Conservation (phyloP, 257 asterid species). For the Perilla frutescens region DNA sequence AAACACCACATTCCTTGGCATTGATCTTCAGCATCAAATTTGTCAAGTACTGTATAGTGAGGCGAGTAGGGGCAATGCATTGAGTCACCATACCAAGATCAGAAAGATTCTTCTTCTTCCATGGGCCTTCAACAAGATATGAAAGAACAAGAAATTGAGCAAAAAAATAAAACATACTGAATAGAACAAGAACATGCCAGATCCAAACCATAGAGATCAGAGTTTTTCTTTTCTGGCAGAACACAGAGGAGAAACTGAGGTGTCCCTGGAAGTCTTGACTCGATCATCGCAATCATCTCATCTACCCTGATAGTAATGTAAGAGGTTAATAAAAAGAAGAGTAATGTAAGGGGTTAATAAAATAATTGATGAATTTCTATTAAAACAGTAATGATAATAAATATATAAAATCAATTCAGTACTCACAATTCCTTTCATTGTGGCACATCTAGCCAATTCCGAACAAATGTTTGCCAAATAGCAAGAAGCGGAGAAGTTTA, state of each 20-base stretch:
- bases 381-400: neutral
- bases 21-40: conserved; percentile 68
- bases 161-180: neutral
- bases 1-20: conserved; percentile 58
- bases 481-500: conserved; percentile 69
- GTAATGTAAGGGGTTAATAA: neutral
- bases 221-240: conserved; percentile 68
- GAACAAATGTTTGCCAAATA: conserved; percentile 37
- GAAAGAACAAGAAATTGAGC: conserved; percentile 1
- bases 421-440: conserved; percentile 76
- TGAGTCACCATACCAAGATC: conserved; percentile 67
- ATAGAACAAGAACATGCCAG: neutral
- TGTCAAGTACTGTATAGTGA: conserved; percentile 75
- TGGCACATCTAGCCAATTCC: conserved; percentile 50
- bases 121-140: conserved; percentile 61
- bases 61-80: conserved; percentile 62
- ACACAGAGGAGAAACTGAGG: conserved; percentile 69
- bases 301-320: conserved; percentile 53
- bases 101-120: conserved; percentile 67
- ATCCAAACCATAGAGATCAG: conserved; percentile 65
- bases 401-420: neutral
- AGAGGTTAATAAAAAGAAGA: neutral
- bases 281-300: conserved; percentile 50
- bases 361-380: neutral
- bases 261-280: conserved; percentile 47